Base-by-base conservation (phyloP, 1,284 basidiomycete species). In the Austroboletus sp. region DNA sequence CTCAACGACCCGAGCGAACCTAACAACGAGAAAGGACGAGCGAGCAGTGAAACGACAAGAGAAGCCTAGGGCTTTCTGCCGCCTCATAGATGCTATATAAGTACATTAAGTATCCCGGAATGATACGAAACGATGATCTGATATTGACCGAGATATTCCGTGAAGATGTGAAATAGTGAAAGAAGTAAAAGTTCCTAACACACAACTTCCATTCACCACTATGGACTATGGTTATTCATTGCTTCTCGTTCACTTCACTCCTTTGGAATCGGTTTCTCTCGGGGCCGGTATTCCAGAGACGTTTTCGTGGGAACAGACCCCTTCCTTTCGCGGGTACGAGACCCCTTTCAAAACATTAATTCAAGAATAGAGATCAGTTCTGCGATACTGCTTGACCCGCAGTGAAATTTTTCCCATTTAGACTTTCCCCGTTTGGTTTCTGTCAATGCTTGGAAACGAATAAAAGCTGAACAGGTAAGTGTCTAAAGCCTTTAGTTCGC, bases 391-490 rank as follows among this genome's bases (percentile, higher is more conserved):
- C 42, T 23, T 39, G 30, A 26, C 40, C 31, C 9, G n/a, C 34
- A 50, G 33, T 19, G 23, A 47, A 34, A 35, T 40, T 34, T 52
- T 48, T 45, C 62, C 52, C 43, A 48, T 46, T 52, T 52, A 51
- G 45, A 34, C 30, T 16, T 49, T 50, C 48, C 48, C 30, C 15
- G 37, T 58, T 51, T 48, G 31, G 49, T 33, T 23, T 26, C 36
- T 6, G 37, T 41, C 37, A 38, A 29, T 11, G 12, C 40, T 36
- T 35, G 8, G 29, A 2, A 19, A 29, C 13, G 41, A 49, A 63
- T 66, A 62, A 65, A 62, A 54, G 52, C 48, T 39, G 29, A 10
- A 3, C 11, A 15, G 23, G 19, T 19, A 30, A 11, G 29, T 12
- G 5, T 30, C 6, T 30, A 30, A 6, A 30, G 12, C 3, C 11